Percentiles rank a stretch among this genome's conserved stretches.
Conservation (phyloP, 352 stramenopile genomes). For the Phytophthora idaei region DNA sequence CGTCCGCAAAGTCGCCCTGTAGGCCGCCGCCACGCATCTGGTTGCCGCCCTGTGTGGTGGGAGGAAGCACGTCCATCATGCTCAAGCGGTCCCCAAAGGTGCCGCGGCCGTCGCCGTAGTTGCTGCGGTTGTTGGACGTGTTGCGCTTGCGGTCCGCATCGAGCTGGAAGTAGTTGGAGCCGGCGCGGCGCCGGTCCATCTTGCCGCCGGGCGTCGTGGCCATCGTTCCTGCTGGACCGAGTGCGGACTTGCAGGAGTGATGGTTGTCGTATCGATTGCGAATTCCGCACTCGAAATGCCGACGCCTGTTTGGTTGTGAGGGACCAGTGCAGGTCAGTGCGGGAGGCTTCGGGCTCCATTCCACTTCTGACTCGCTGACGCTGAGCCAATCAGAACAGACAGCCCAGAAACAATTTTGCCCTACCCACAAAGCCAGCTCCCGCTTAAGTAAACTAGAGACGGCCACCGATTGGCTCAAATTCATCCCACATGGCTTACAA, state of each 20-base stretch:
- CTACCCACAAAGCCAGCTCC: conserved; percentile 25
- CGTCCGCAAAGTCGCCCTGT: conserved; percentile 74
- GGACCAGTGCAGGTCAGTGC: conserved; percentile 12
- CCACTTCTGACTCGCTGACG: conserved; percentile 25
- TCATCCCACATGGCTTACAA: conserved; percentile 2
- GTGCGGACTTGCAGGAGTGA: conserved; percentile 19
- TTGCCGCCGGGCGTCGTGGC: conserved; percentile 45
- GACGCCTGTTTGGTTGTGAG: conserved; percentile 27
- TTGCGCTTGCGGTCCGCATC: conserved; percentile 80
- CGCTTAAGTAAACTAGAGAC: conserved; percentile 24
- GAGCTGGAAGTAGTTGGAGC: conserved; percentile 88
- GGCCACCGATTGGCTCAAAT: not conserved
- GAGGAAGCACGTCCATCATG: conserved; percentile 69
- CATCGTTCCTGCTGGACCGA: conserved; percentile 19
- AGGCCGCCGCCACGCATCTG: conserved; percentile 47
- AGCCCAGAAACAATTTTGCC: conserved; percentile 17
- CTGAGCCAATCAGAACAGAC: conserved; percentile 15
- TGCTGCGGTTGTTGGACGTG: conserved; percentile 49
- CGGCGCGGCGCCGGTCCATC: conserved; percentile 67
- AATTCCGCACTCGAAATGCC: conserved; percentile 15
- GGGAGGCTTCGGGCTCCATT: conserved; percentile 3
- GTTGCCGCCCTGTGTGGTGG: conserved; percentile 34
- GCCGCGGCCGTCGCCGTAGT: conserved; percentile 46
- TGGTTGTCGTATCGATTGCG: conserved; percentile 13
- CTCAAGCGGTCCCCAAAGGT: conserved; percentile 65